phyloP scores from a whole-genome alignment of 2,329 filamentous ascomycete species.

The Monosporascus sp. region DNA sequence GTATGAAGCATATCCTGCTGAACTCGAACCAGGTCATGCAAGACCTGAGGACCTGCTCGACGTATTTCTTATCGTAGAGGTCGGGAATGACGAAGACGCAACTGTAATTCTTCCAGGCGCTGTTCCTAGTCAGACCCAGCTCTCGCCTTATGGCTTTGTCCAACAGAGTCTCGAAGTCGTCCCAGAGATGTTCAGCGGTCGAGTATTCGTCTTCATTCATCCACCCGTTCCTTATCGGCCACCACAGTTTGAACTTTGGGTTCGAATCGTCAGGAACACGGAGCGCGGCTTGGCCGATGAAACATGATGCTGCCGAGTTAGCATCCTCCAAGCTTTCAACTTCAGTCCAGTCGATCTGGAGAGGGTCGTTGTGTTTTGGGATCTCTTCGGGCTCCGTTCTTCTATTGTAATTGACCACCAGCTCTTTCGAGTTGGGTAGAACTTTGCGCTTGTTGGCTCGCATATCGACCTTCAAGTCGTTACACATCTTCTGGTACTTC shows the following conservation, averaged over 20 bases:
- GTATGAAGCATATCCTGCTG: slow-evolving; percentile 83
- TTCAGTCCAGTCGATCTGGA: slow-evolving; percentile 95
- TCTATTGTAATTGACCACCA: slow-evolving; percentile 91
- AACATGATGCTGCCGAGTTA: slow-evolving; percentile 55
- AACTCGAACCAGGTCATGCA: slow-evolving; percentile 89
- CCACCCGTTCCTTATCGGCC: slow-evolving; percentile 82
- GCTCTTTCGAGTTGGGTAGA: slow-evolving; percentile 92
- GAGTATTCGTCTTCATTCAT: slow-evolving; percentile 87
- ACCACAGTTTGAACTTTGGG: slow-evolving; percentile 86
- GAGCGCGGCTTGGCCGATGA: slow-evolving; percentile 76
- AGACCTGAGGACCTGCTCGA: slow-evolving; percentile 77
- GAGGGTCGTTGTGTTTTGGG: slow-evolving; percentile 87
- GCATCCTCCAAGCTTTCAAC: slow-evolving; percentile 62
- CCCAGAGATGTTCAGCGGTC: slow-evolving; percentile 71
- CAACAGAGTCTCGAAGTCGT: slow-evolving; percentile 82
- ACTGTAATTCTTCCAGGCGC: slow-evolving; percentile 84
- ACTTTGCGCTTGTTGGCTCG: slow-evolving; percentile 91
- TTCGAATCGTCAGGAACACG: slow-evolving; percentile 85
- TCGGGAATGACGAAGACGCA: slow-evolving; percentile 98
- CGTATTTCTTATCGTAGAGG: slow-evolving; percentile 90
- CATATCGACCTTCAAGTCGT: slow-evolving; percentile 86
- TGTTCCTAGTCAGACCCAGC: slow-evolving; percentile 69
- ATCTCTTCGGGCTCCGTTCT: slow-evolving; percentile 80
- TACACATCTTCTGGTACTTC: slow-evolving; percentile 75
- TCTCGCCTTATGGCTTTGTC: slow-evolving; percentile 85